Evolutionary conservation across 345 rosid genomes (phyloP).

Genomic region (Citrus inodora): DNA sequence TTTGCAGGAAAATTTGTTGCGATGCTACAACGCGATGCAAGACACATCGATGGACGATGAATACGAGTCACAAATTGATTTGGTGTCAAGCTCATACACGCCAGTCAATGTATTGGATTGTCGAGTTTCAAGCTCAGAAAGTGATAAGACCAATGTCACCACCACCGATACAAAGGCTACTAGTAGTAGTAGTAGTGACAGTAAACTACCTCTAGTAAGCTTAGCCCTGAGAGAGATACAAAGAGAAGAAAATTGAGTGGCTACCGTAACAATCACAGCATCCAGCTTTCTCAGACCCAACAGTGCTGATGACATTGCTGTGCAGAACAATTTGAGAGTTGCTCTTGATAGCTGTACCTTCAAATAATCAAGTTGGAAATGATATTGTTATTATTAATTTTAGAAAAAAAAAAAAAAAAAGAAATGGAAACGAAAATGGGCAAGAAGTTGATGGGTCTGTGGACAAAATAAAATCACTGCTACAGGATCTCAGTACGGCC

Average conservation of each 20-base stretch:
- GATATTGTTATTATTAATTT: not conserved
- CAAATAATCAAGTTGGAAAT: not conserved
- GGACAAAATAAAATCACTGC: slow-evolving; percentile 22
- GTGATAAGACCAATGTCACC: slow-evolving; percentile 33
- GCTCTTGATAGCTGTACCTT: slow-evolving; percentile 25
- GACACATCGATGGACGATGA: slow-evolving; percentile 32
- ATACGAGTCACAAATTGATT: slow-evolving; percentile 31
- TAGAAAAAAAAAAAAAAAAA: not conserved
- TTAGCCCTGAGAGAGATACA: slow-evolving; percentile 7
- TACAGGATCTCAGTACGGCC: slow-evolving; percentile 22
- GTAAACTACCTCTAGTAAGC: not conserved
- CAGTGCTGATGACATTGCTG: slow-evolving; percentile 22
- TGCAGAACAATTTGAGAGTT: slow-evolving; percentile 32
- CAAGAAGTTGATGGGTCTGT: slow-evolving; percentile 12
- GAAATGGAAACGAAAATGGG: not conserved
- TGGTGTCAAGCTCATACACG: slow-evolving; percentile 39
- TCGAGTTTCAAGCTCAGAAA: slow-evolving; percentile 46
- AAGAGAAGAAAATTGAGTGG: slow-evolving; percentile 33
- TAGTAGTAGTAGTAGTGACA: not conserved
- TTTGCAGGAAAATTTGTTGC: slow-evolving; percentile 43
- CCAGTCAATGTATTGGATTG: slow-evolving; percentile 55
- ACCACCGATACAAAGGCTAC: not conserved
- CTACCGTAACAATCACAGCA: slow-evolving; percentile 10
- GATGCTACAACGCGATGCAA: slow-evolving; percentile 51
- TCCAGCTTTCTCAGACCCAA: slow-evolving; percentile 30